Evolutionary conservation across 2,329 filamentous ascomycete genomes (phyloP).

Genomic region (Lachnum nothofagi): DNA sequence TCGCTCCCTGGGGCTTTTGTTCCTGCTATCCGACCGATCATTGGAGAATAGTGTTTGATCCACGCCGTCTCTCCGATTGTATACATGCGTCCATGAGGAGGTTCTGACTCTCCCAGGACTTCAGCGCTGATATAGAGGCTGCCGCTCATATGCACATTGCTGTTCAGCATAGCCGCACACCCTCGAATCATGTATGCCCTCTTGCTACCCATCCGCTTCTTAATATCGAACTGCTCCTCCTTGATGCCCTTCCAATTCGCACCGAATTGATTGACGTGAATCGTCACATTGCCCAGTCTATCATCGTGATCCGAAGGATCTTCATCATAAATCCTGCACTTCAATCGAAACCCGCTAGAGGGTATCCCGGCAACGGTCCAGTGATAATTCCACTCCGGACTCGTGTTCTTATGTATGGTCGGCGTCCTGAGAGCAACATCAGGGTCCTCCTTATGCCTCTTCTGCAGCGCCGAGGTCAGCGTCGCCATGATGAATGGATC

Average conservation of each 20-base stretch:
- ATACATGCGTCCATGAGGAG: constrained; percentile 64
- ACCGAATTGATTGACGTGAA: constrained; percentile 55
- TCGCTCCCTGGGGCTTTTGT: constrained; percentile 57
- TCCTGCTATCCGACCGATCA: constrained; percentile 77
- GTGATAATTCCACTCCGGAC: constrained; percentile 76
- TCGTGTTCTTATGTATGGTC: constrained; percentile 65
- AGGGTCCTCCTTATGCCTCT: constrained; percentile 81
- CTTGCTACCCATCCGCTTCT: constrained; percentile 82
- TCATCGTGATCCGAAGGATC: constrained; percentile 83
- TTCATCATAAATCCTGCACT: constrained; percentile 85
- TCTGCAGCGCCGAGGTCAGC: constrained; percentile 61
- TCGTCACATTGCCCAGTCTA: constrained; percentile 77
- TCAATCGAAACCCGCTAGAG: constrained; percentile 72
- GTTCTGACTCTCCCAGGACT: constrained; percentile 70
- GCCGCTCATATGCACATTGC: constrained; percentile 62
- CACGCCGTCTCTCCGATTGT: constrained; percentile 72
- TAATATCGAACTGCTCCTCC: constrained; percentile 61
- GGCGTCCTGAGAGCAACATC: constrained; percentile 67
- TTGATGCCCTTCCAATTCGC: constrained; percentile 66
- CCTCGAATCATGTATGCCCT: constrained; percentile 74
- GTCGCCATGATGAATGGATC: constrained; percentile 80
- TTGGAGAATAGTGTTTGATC: constrained; percentile 80
- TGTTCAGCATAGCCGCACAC: constrained; percentile 57
- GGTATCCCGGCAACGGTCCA: constrained; percentile 90
- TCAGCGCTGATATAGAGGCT: constrained; percentile 68